These are phyloP conservation scores for Hyphodiscus hymeniophilus DNA, from an alignment of 495 filamentous ascomycete species.

Conservation along the genomic window DNA sequence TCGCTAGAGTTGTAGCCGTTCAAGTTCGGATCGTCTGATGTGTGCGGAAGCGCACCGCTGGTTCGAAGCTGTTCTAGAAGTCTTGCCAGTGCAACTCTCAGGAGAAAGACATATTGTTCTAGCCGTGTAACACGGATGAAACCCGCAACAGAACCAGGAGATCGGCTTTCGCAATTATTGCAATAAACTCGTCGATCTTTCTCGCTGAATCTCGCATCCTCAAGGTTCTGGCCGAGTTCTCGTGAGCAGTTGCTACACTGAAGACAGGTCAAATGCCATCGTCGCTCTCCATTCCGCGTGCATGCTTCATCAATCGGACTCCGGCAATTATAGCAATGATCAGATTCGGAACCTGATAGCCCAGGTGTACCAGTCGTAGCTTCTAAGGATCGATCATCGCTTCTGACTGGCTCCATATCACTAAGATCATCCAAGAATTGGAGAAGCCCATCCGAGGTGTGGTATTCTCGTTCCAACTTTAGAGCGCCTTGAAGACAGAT, in stretches of 20 bases:
- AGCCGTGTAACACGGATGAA: conserved; percentile 69
- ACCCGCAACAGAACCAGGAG: conserved; percentile 39
- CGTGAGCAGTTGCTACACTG: conserved; percentile 65
- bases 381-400: conserved; percentile 64
- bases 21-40: conserved; percentile 68
- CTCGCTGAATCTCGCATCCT: conserved; percentile 58
- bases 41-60: conserved; percentile 69
- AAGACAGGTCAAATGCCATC: conserved; percentile 80
- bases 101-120: conserved; percentile 87
- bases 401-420: conserved; percentile 61
- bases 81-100: conserved; percentile 85
- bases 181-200: conserved; percentile 61
- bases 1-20: conserved; percentile 60
- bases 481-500: conserved; percentile 93
- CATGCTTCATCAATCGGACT: conserved; percentile 94
- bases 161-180: conserved; percentile 50
- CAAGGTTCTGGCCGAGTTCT: conserved; percentile 56
- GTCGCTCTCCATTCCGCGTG: conserved; percentile 55
- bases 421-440: conserved; percentile 74
- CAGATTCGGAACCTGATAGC: conserved; percentile 70
- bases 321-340: conserved; percentile 72
- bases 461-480: conserved; percentile 78
- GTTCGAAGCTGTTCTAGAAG: conserved; percentile 78
- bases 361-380: conserved; percentile 62
- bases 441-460: conserved; percentile 63